Evolutionary conservation across 257 asterid genomes (phyloP).

Genomic region (Solanum appendiculatum): DNA sequence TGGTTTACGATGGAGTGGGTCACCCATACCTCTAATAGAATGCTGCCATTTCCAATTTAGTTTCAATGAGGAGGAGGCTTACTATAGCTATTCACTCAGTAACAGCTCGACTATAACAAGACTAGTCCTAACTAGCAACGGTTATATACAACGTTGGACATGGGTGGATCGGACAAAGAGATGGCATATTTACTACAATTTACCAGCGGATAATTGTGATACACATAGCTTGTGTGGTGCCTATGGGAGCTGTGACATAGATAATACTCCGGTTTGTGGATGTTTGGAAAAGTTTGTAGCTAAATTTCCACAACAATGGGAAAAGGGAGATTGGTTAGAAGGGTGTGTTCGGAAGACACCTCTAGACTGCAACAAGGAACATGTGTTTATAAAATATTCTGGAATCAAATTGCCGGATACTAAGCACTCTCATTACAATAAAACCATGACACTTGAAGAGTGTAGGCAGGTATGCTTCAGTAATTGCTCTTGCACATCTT

Average conservation of each 20-base stretch:
- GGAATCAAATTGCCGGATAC: not conserved
- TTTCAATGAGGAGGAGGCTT: not conserved
- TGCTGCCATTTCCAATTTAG: not conserved
- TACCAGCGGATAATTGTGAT: constrained; percentile 1
- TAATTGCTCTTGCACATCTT: constrained; percentile 19
- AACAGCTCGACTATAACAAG: not conserved
- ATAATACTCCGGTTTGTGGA: constrained; percentile 1
- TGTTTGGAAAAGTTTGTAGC: constrained; percentile 13
- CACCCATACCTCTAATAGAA: not conserved
- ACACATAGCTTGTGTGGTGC: not conserved
- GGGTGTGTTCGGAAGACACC: constrained; percentile 16
- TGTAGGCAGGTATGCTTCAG: constrained; percentile 17
- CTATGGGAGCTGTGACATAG: not conserved
- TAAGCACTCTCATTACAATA: not conserved
- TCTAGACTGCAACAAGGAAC: not conserved
- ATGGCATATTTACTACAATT: not conserved
- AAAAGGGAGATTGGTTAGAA: constrained; percentile 9
- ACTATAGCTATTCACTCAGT: not conserved
- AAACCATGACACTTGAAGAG: not conserved
- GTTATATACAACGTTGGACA: not conserved
- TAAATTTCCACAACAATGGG: constrained; percentile 8
- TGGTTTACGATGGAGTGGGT: constrained; percentile 16
- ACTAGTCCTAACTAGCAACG: not conserved
- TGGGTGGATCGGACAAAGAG: constrained; percentile 2
- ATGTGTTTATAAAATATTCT: not conserved